These are phyloP conservation scores for Gleditsia sinensis DNA, from an alignment of 306 rosid species.

Conservation along the genomic window DNA sequence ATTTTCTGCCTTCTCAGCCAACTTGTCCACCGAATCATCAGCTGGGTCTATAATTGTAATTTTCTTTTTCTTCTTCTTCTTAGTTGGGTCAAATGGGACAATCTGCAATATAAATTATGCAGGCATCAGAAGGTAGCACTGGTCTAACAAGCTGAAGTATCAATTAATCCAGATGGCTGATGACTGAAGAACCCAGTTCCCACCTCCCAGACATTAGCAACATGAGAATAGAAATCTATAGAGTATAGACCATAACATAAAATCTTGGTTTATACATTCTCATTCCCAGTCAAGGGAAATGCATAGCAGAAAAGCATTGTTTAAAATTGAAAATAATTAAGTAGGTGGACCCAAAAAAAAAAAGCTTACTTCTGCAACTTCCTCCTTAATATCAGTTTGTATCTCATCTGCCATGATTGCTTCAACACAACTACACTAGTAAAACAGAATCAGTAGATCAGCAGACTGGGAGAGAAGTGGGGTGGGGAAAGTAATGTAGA, in stretches of 20 bases:
- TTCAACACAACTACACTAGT: constrained; percentile 30
- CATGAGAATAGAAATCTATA: background rate
- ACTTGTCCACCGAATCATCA: constrained; percentile 75
- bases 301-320: background rate
- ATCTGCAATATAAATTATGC: constrained; percentile 49
- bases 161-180: background rate
- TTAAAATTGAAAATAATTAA: background rate
- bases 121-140: background rate
- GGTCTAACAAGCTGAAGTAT: constrained; percentile 2
- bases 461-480: background rate
- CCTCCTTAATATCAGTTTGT: constrained; percentile 59
- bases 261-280: background rate
- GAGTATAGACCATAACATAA: background rate
- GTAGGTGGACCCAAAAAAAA: background rate
- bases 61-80: constrained; percentile 84
- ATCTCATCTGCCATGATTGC: constrained; percentile 66
- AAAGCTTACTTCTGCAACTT: constrained; percentile 61
- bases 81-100: constrained; percentile 85
- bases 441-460: background rate
- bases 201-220: background rate
- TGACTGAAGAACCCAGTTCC: background rate
- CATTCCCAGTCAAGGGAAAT: background rate
- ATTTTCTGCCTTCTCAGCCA: constrained; percentile 83
- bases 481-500: background rate
- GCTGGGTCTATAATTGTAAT: constrained; percentile 40